These are phyloP conservation scores for Posidonia oceanica DNA, from an alignment of 116 monocot species.

Conservation along the genomic window DNA sequence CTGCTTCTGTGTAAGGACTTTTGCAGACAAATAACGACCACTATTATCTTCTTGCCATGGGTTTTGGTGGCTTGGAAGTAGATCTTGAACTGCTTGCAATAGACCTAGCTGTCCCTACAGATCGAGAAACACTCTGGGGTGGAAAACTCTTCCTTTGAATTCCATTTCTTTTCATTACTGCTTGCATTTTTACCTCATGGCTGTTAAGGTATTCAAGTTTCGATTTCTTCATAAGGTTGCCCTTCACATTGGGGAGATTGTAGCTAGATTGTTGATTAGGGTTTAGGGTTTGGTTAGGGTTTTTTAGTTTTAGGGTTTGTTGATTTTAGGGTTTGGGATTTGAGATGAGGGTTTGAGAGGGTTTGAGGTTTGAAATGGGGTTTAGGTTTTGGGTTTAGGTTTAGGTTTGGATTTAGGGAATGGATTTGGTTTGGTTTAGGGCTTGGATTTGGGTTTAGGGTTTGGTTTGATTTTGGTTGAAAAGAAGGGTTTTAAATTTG, in stretches of 20 bases:
- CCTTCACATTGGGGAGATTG: conserved; percentile 27
- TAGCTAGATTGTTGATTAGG: no score
- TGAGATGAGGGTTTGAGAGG: no score
- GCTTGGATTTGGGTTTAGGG: no score
- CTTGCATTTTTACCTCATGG: conserved; percentile 37
- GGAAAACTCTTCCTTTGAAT: conserved; percentile 14
- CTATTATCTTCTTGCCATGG: conserved; percentile 12
- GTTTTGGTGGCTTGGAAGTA: conserved; percentile 18
- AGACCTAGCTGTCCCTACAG: conserved; percentile 10
- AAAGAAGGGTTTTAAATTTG: no score
- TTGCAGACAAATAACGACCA: neutral
- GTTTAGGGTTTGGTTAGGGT: no score
- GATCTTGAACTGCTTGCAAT: conserved; percentile 16
- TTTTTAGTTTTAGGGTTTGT: no score
- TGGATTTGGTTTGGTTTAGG: no score
- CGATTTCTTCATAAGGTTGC: conserved; percentile 67
- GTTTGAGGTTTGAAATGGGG: no score
- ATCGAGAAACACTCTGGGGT: conserved; percentile 15
- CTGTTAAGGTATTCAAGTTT: conserved; percentile 56
- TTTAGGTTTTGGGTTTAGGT: no score
- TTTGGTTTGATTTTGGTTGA: no score
- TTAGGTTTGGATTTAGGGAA: no score
- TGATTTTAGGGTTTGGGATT: no score
- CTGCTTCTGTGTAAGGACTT: neutral
- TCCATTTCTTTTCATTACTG: conserved; percentile 25